Percentiles rank a stretch among this genome's conserved stretches.
phyloP scores from a whole-genome alignment of 306 rosid species.

The Heteromeles arbutifolia region DNA sequence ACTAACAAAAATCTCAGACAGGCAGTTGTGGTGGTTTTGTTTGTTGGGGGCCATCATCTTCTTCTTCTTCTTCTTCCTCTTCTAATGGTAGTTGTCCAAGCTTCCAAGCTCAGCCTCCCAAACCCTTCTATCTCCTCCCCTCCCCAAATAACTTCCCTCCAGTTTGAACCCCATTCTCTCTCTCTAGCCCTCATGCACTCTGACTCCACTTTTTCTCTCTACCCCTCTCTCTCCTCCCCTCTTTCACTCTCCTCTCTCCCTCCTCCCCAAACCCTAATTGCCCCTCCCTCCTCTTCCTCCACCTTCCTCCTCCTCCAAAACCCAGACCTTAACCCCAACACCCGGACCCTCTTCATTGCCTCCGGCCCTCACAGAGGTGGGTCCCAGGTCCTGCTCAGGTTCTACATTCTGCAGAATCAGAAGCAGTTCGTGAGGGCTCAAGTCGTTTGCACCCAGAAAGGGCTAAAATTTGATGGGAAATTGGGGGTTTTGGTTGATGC shows the following conservation, averaged over 20 bases:
- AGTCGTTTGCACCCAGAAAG: conserved; percentile 43
- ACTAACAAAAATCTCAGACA: conserved; percentile 1
- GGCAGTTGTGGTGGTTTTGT: background rate
- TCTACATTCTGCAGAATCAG: conserved; percentile 32
- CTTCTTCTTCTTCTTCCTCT: conserved; percentile 6
- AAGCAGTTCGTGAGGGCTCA: conserved; percentile 22
- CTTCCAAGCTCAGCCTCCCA: conserved; percentile 44
- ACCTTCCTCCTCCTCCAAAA: conserved; percentile 61
- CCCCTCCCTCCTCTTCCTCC: conserved; percentile 73
- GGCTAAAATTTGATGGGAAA: conserved; percentile 30
- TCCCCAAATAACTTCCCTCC: conserved; percentile 45
- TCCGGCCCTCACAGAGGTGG: conserved; percentile 54
- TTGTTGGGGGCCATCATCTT: background rate
- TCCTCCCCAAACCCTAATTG: conserved; percentile 49
- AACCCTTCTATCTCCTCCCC: conserved; percentile 48
- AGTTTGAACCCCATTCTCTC: conserved; percentile 67
- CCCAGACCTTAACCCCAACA: conserved; percentile 29
- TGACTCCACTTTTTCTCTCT: conserved; percentile 80
- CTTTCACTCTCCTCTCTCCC: conserved; percentile 34
- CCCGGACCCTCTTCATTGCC: conserved; percentile 50
- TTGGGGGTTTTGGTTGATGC: conserved; percentile 61
- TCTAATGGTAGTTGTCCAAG: conserved; percentile 43
- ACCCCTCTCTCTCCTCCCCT: conserved; percentile 54
- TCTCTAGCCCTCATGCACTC: conserved; percentile 81
- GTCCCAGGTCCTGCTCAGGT: conserved; percentile 60